These are phyloP conservation scores for Pythium brachiatum DNA, from an alignment of 352 stramenopile species.

Conservation along the genomic window DNA sequence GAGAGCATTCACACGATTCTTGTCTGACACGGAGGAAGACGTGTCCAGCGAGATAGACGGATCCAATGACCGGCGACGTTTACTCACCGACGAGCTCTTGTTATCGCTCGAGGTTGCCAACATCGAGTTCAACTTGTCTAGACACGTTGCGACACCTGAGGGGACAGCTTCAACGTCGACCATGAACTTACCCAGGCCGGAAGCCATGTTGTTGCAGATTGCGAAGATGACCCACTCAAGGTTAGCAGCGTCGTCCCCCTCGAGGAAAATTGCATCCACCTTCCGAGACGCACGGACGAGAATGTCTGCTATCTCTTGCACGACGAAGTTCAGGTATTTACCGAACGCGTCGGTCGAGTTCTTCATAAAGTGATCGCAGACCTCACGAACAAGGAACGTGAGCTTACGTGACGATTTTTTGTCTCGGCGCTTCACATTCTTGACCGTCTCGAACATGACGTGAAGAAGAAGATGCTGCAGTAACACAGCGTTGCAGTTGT, in stretches of 20 bases:
- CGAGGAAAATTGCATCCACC: conserved; percentile 24
- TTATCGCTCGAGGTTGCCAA: conserved; percentile 34
- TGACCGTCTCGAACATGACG: conserved; percentile 67
- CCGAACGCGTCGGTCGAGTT: conserved; percentile 63
- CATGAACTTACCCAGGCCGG: conserved; percentile 67
- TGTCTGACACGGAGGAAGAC: background rate
- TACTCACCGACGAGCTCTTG: conserved; percentile 11
- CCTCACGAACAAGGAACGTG: conserved; percentile 53
- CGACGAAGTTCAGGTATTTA: conserved; percentile 74
- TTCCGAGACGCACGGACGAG: conserved; percentile 29
- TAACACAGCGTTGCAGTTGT: conserved; percentile 19
- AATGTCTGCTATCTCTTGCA: conserved; percentile 75
- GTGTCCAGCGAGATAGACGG: background rate
- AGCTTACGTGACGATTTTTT: conserved; percentile 29
- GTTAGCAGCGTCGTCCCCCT: conserved; percentile 56
- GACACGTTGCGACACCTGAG: conserved; percentile 49
- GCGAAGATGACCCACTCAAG: conserved; percentile 79
- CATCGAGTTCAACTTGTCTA: conserved; percentile 71
- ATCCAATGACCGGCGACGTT: conserved; percentile 21
- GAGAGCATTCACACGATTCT: conserved; percentile 18
- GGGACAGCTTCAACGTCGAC: conserved; percentile 63
- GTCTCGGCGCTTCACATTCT: conserved; percentile 24
- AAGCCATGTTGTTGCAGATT: conserved; percentile 71
- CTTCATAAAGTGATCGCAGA: conserved; percentile 62
- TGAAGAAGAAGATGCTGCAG: conserved; percentile 68